phyloP scores from a whole-genome alignment of 1,284 basidiomycete genomes.

The Sanghuangporus baumii region DNA sequence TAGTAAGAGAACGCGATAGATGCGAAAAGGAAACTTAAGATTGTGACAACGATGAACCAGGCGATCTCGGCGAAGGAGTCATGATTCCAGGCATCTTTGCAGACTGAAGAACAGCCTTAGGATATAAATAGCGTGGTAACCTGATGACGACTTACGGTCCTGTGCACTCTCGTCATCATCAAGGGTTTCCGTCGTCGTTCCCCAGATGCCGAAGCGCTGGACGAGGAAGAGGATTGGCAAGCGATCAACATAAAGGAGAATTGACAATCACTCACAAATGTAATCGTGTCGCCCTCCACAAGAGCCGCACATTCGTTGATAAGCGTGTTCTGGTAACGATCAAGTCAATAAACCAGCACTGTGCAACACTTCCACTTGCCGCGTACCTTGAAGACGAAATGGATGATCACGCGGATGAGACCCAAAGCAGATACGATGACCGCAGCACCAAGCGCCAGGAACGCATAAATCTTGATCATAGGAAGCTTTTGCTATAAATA shows the following conservation, averaged over 20 bases:
- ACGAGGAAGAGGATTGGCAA: not conserved
- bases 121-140: not conserved
- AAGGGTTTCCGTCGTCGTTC: slow-evolving; percentile 30
- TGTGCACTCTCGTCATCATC: slow-evolving; percentile 32
- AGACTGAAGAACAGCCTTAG: slow-evolving; percentile 36
- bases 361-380: slow-evolving; percentile 14
- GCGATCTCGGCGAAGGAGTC: slow-evolving; percentile 59
- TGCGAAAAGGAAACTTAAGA: slow-evolving; percentile 52
- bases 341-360: not conserved
- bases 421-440: slow-evolving; percentile 48
- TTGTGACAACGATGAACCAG: slow-evolving; percentile 46
- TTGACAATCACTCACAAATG: slow-evolving; percentile 9
- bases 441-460: slow-evolving; percentile 45
- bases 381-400: slow-evolving; percentile 62
- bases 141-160: slow-evolving; percentile 35
- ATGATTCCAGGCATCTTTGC: slow-evolving; percentile 47
- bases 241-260: not conserved
- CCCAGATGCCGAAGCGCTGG: slow-evolving; percentile 36
- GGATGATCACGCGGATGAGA: slow-evolving; percentile 52
- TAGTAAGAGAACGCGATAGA: slow-evolving; percentile 61
- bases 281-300: not conserved
- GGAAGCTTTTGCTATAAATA: slow-evolving; percentile 48
- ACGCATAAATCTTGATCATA: slow-evolving; percentile 52
- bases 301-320: slow-evolving; percentile 32
- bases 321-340: slow-evolving; percentile 39